Evolutionary conservation across 1,284 basidiomycete genomes (phyloP), one percentile per base, ranked within the genome.

Genomic region (Cutaneotrichosporon mucoides): DNA sequence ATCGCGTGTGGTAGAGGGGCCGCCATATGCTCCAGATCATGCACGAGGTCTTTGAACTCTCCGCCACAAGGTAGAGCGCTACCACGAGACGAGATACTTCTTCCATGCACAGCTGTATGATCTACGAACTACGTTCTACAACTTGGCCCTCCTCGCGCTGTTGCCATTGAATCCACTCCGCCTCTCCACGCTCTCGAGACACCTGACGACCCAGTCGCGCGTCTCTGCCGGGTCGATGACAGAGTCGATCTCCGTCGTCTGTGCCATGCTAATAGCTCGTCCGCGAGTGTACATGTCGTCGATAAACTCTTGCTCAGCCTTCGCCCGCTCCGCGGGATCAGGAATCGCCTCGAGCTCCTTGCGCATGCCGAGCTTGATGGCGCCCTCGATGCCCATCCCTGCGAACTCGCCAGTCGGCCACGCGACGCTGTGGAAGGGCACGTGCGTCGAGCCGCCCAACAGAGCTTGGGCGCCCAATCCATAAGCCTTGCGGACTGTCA

Each of bases 141-240:
- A 44, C 41, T 44, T 53, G 11, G 51, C 42, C 33, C 33, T 7
- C 51, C 35, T 48, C 13, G 24, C 34, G 4, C 12, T 16, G 40
- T 16, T 13, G 42, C 12, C 41, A 16, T 34, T 24, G 45, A 41
- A 54, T 6, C 47, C 59, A 0, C 11, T 24, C 13, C 60, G 42
- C 7, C 55, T 51, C 56, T 59, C 62, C 4, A 64, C 62, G 15
- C 45, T 51, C 3, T 54, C 59, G 13, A 64, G 44, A 10, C 59
- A 59, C 1, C 59, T 36, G 15, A 54, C 51, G 48, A 64, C 47
- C 62, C 62, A 64, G 57, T 57, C 55, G 15, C 62, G 56, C 46
- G 62, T 64, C 55, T 64, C 62, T 2, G 62, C 62, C 3, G 62
- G 62, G 45, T 64, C 62, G 45, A 64, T 64, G 13, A 64, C 62